These are phyloP conservation scores for Suillus plorans DNA, from an alignment of 768 basidiomycete species.

Conservation along the genomic window DNA sequence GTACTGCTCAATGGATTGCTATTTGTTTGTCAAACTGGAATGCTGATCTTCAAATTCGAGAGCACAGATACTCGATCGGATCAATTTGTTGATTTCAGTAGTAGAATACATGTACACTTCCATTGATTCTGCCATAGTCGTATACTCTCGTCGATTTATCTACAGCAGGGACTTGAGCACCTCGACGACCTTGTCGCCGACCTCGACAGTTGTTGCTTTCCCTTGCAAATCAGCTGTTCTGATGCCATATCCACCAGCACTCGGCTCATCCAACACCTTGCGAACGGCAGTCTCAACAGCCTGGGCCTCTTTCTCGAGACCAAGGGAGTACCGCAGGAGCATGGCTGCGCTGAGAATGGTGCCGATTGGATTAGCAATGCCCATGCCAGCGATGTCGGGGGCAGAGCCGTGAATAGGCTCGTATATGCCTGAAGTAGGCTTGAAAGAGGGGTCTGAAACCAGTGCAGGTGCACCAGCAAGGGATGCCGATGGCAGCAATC, in stretches of 20 bases:
- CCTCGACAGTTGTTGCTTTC: conserved; percentile 64
- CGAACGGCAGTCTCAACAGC: conserved; percentile 90
- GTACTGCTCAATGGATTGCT: conserved; percentile 1
- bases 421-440: conserved; percentile 85
- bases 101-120: background rate
- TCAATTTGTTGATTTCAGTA: background rate
- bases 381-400: conserved; percentile 92
- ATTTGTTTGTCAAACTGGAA: background rate
- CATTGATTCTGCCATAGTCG: background rate
- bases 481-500: conserved; percentile 93
- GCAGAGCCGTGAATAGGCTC: conserved; percentile 97
- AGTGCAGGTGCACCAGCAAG: conserved; percentile 83
- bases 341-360: conserved; percentile 93
- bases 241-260: conserved; percentile 70
- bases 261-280: conserved; percentile 75
- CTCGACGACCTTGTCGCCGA: conserved; percentile 84
- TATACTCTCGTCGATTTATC: conserved; percentile 7
- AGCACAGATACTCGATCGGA: background rate
- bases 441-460: conserved; percentile 54
- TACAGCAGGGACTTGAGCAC: conserved; percentile 60
- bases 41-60: background rate
- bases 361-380: conserved; percentile 93
- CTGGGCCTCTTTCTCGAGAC: conserved; percentile 78
- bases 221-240: conserved; percentile 91
- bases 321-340: conserved; percentile 93